Percentiles rank a stretch among this genome's conserved stretches.
These are phyloP conservation scores for Clonostachys byssicola DNA, from an alignment of 2,329 filamentous ascomycete species.

Conservation along the genomic window DNA sequence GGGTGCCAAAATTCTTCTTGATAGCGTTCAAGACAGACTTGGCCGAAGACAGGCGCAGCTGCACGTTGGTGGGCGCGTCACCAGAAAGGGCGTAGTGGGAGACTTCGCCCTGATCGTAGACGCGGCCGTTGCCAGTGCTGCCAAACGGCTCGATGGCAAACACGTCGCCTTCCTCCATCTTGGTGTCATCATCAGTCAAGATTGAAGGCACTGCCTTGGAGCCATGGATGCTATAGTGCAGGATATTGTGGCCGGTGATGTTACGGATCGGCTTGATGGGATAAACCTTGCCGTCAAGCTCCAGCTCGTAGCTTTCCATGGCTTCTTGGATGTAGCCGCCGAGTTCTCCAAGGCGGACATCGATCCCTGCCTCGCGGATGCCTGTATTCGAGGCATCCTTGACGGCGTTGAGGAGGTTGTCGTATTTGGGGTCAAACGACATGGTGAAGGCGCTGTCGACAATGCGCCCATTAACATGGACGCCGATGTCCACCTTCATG, in stretches of 20 bases:
- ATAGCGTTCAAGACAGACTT: constrained; percentile 84
- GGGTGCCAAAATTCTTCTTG: constrained; percentile 92
- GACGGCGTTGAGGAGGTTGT: constrained; percentile 69
- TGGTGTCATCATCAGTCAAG: constrained; percentile 80
- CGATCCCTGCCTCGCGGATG: constrained; percentile 80
- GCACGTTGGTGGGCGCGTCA: constrained; percentile 72
- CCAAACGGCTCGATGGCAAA: constrained; percentile 97
- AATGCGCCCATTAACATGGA: constrained; percentile 76
- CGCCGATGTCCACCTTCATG: constrained; percentile 79
- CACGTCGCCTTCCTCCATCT: constrained; percentile 96
- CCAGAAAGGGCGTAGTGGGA: constrained; percentile 80
- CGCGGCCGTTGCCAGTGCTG: constrained; percentile 84
- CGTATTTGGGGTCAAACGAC: constrained; percentile 70
- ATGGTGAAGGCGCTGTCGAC: constrained; percentile 80
- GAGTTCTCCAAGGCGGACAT: constrained; percentile 83
- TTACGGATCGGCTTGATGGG: constrained; percentile 84
- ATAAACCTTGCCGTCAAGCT: constrained; percentile 73
- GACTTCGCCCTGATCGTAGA: constrained; percentile 82
- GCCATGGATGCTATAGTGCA: constrained; percentile 86
- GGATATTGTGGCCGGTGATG: constrained; percentile 85
- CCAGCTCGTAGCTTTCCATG: constrained; percentile 90
- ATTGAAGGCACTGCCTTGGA: constrained; percentile 93
- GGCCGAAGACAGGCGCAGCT: constrained; percentile 74
- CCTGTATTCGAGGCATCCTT: constrained; percentile 80
- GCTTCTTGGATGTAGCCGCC: constrained; percentile 81